Evolutionary conservation across 345 rosid species (phyloP).

Genomic region (Citrus trifoliata): DNA sequence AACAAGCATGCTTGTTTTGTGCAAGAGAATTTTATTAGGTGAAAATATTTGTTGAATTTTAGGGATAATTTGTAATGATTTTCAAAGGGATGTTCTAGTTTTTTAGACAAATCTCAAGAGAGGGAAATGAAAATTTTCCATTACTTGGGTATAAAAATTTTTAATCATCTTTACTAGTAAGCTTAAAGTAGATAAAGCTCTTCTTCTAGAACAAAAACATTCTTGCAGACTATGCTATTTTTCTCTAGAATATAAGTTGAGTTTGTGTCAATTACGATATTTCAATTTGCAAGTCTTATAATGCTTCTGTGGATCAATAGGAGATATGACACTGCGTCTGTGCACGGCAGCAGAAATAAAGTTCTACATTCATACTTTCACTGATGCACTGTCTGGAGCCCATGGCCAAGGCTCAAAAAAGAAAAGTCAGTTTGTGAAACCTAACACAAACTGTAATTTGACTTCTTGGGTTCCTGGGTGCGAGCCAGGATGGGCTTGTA

Average conservation of each 20-base stretch:
- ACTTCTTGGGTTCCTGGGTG: slow-evolving; percentile 91
- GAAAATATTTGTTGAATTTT: no score
- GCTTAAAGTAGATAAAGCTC: not conserved
- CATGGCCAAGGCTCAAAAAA: slow-evolving; percentile 20
- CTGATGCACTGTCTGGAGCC: slow-evolving; percentile 3
- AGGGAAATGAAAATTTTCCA: no score
- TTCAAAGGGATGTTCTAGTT: no score
- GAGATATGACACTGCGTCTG: slow-evolving; percentile 62
- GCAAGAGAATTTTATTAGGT: not conserved
- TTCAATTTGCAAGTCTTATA: slow-evolving; percentile 2
- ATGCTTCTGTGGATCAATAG: slow-evolving; percentile 34
- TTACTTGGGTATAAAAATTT: no score
- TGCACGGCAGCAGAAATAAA: slow-evolving; percentile 91
- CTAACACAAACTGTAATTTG: slow-evolving; percentile 90
- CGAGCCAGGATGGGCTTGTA: slow-evolving; percentile 98
- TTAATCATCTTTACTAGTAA: not conserved
- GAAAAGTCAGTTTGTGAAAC: slow-evolving; percentile 53
- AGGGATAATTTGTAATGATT: no score
- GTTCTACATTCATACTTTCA: slow-evolving; percentile 63
- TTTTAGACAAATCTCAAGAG: no score
- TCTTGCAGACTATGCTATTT: not conserved
- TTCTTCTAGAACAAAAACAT: not conserved
- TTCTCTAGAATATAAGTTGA: not conserved
- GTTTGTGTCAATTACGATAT: not conserved
- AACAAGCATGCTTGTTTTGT: not conserved